Evolutionary conservation across 2,329 filamentous ascomycete genomes (phyloP), one percentile per base, ranked within the genome.

Genomic region (Calonectria crousiana): DNA sequence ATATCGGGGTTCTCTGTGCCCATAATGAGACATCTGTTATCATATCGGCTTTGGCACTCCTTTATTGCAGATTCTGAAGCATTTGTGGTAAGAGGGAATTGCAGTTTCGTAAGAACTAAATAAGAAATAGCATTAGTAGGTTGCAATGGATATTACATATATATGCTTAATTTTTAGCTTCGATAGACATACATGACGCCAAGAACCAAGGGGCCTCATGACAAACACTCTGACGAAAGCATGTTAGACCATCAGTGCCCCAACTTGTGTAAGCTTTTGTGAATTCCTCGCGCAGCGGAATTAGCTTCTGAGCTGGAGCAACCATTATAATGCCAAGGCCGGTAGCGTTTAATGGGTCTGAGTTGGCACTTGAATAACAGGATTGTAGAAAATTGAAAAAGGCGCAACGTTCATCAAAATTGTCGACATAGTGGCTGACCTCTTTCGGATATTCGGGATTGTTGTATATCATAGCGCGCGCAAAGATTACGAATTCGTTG

Each of bases 291-390:
- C n/a, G n/a, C n/a, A n/a, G n/a, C n/a, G n/a, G n/a, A n/a, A n/a
- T 20, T 20, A 44, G 18, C 16, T 8, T 9, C 38, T 20, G 2
- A 18, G 9, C 9, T 44, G 44, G 44, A 13, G 44, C 44, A 47
- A 14, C 44, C n/a, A 47, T 47, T 11, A 47, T 47, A 6, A 14
- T 47, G 5, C 3, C 44, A 47, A 47, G n/a, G n/a, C n/a, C 5
- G 44, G n/a, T 47, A 5, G 44, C 44, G 13, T 47, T 47, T 23
- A 47, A 23, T 2, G 44, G n/a, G 6, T 6, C n/a, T 4, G 0
- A 2, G 3, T 11, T 1, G 10, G n/a, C 10, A 3, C 9, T n/a
- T n/a, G 11, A 23, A 23, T 10, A n/a, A 3, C 6, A 20, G 18
- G 41, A 47, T 20, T 47, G 4, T 20, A 47, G 41, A 1, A 47